phyloP scores from a whole-genome alignment of 2,329 filamentous ascomycete species.

The Cryphonectria parasitica region DNA sequence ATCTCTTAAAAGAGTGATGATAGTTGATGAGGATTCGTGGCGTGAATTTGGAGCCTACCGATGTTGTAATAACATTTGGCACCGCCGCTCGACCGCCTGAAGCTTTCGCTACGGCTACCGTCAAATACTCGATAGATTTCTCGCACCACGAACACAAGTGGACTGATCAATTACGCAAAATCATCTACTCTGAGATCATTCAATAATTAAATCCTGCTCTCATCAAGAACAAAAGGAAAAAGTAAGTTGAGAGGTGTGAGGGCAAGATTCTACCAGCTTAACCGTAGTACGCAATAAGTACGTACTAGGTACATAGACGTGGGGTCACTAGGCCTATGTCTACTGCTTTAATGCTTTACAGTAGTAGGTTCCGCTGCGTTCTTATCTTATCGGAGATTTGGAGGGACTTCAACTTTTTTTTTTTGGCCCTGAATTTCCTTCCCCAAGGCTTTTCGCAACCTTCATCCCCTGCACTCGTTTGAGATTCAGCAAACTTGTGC shows the following conservation, averaged over 20 bases:
- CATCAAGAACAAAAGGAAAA: background rate
- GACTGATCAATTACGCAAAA: background rate
- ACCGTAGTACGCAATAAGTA: background rate
- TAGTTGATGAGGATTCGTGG: background rate
- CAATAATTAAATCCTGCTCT: background rate
- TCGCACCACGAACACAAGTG: background rate
- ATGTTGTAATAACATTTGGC: background rate
- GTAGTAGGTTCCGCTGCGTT: background rate
- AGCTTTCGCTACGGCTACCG: background rate
- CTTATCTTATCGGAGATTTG: constrained; percentile 8
- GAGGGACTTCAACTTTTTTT: background rate
- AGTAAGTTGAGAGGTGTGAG: background rate
- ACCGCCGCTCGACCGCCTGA: background rate
- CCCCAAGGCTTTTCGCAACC: constrained; percentile 2
- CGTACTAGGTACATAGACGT: background rate
- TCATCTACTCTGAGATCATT: background rate
- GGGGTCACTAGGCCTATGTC: background rate
- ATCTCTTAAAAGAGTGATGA: background rate
- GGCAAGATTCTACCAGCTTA: background rate
- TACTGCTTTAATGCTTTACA: background rate
- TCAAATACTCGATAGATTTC: background rate
- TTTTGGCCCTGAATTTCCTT: background rate
- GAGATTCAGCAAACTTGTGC: constrained; percentile 4
- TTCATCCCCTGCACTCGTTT: constrained; percentile 4
- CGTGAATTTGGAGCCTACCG: background rate